phyloP scores from a whole-genome alignment of 2,329 filamentous ascomycete genomes.

The Colletotrichum sp. region DNA sequence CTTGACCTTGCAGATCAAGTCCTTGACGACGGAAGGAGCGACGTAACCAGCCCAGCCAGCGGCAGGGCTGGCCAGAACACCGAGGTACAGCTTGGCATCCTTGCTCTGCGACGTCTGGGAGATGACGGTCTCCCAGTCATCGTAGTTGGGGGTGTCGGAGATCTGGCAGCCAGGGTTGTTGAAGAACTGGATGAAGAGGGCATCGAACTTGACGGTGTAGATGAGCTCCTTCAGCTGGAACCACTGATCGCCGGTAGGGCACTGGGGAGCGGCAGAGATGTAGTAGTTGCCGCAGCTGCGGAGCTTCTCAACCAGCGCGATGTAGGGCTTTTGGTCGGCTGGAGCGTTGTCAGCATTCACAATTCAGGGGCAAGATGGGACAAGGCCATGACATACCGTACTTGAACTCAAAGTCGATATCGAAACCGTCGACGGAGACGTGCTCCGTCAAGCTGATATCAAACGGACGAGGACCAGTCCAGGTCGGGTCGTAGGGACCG shows the following conservation, averaged over 20 bases:
- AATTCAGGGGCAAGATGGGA: background rate
- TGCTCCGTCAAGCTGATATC: slow-evolving; percentile 31
- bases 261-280: slow-evolving; percentile 52
- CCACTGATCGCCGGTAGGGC: slow-evolving; percentile 32
- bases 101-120: slow-evolving; percentile 36
- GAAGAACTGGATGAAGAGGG: slow-evolving; percentile 55
- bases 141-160: slow-evolving; percentile 41
- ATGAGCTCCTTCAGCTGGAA: slow-evolving; percentile 43
- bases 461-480: slow-evolving; percentile 42
- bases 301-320: slow-evolving; percentile 41
- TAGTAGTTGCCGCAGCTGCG: slow-evolving; percentile 32
- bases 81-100: slow-evolving; percentile 50
- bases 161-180: slow-evolving; percentile 46
- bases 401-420: slow-evolving; percentile 44
- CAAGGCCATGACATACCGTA: slow-evolving; percentile 28
- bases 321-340: slow-evolving; percentile 39
- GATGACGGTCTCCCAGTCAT: slow-evolving; percentile 43
- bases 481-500: slow-evolving; percentile 37
- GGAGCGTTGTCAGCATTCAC: background rate
- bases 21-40: slow-evolving; percentile 32
- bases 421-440: slow-evolving; percentile 44
- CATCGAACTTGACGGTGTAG: slow-evolving; percentile 43
- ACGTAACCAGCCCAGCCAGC: slow-evolving; percentile 40
- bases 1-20: slow-evolving; percentile 43
- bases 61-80: slow-evolving; percentile 38